Conservation (phyloP, 2,329 filamentous ascomycete genomes). For the Fusarium graminum region DNA sequence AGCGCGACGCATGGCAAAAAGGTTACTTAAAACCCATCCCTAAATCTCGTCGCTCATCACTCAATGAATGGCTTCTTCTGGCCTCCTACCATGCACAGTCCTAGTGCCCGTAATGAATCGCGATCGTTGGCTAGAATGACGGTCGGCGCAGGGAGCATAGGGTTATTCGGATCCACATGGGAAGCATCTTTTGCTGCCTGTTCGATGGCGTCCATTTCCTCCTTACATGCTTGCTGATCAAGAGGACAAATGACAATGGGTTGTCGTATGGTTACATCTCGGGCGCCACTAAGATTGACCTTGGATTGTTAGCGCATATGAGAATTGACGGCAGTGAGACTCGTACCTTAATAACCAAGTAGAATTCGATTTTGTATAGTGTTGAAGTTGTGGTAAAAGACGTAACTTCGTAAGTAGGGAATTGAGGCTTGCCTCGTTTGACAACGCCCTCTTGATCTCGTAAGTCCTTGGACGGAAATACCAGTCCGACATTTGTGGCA, state of each 20-base stretch:
- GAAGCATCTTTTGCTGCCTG: constrained; percentile 94
- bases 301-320: constrained; percentile 56
- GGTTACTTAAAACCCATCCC: constrained; percentile 32
- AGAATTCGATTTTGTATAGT: constrained; percentile 99
- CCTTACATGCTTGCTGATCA: constrained; percentile 94
- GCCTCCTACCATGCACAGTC: constrained; percentile 72
- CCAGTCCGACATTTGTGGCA: constrained; percentile 89
- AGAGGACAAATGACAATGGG: constrained; percentile 96
- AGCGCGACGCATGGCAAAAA: constrained; percentile 27
- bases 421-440: constrained; percentile 84
- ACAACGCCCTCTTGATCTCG: constrained; percentile 90
- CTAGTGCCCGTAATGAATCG: constrained; percentile 71
- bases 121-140: constrained; percentile 85
- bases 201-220: constrained; percentile 98
- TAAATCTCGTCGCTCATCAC: constrained; percentile 51
- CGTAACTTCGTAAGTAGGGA: constrained; percentile 87
- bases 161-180: constrained; percentile 87
- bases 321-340: neutral
- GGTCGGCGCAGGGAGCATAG: constrained; percentile 87
- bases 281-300: constrained; percentile 88
- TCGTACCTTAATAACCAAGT: constrained; percentile 88
- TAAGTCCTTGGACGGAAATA: constrained; percentile 91
- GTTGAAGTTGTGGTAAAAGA: constrained; percentile 95
- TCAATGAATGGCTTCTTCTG: constrained; percentile 76
- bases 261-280: constrained; percentile 89